Evolutionary conservation across 2,329 filamentous ascomycete species (phyloP).

Genomic region (Coniosporium tulheliwenetii): DNA sequence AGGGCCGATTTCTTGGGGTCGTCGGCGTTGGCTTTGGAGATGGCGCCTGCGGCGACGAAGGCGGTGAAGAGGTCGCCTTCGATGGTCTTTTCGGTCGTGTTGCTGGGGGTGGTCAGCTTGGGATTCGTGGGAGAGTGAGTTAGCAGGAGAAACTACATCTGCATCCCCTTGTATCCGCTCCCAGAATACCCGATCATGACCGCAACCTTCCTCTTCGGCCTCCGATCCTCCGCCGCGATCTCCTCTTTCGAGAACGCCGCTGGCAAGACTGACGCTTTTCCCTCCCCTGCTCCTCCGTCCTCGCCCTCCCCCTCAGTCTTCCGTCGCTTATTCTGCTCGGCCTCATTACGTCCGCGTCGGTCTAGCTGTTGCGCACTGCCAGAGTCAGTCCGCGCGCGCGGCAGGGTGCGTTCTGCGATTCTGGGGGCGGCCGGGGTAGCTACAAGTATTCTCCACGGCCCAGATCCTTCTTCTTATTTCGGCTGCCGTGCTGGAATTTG

Average conservation of each 20-base stretch:
- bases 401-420: constrained; percentile 15
- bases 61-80: constrained; percentile 90
- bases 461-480: constrained; percentile 50
- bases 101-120: constrained; percentile 23
- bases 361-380: constrained; percentile 29
- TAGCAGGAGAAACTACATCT: no score
- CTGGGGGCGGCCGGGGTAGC: constrained; percentile 11
- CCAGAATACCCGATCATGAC: constrained; percentile 92
- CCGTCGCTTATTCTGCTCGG: constrained; percentile 22
- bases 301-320: constrained; percentile 13
- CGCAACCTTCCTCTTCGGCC: constrained; percentile 90
- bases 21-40: constrained; percentile 91
- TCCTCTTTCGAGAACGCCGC: constrained; percentile 58
- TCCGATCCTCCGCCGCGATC: constrained; percentile 71
- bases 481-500: constrained; percentile 8
- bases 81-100: constrained; percentile 61
- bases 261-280: constrained; percentile 33
- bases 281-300: constrained; percentile 9
- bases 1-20: constrained; percentile 94
- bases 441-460: constrained; percentile 51
- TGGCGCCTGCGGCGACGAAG: constrained; percentile 79
- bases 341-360: constrained; percentile 27
- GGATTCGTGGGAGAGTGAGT: constrained; percentile 6
- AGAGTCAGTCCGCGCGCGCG: constrained; percentile 19
- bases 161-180: constrained; percentile 94